These are phyloP conservation scores for Nothophaeocryptopus gaeumannii DNA, from an alignment of 2,329 filamentous ascomycete species.

Conservation along the genomic window DNA sequence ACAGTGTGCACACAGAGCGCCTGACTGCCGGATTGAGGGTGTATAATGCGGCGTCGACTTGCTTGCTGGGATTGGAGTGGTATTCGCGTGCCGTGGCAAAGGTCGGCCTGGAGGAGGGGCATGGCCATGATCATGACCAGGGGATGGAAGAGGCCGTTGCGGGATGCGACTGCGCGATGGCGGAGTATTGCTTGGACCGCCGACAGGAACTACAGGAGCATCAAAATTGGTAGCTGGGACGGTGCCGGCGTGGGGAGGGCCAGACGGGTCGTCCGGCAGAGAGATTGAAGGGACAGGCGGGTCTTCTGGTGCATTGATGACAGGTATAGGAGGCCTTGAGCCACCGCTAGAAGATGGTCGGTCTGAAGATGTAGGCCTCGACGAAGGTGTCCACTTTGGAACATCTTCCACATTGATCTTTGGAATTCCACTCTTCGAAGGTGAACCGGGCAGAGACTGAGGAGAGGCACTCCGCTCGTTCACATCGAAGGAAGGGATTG, in stretches of 20 bases:
- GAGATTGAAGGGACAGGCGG: constrained; percentile 28
- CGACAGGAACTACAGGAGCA: not conserved
- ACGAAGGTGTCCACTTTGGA: constrained; percentile 14
- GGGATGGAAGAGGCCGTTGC: constrained; percentile 2
- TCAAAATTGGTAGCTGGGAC: constrained; percentile 17
- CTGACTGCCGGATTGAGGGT: constrained; percentile 50
- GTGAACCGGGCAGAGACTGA: constrained; percentile 6
- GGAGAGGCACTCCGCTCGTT: constrained; percentile 2
- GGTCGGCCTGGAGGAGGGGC: constrained; percentile 33
- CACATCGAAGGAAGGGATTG: not conserved
- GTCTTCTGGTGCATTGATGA: constrained; percentile 52
- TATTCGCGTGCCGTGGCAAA: constrained; percentile 33
- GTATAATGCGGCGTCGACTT: constrained; percentile 45
- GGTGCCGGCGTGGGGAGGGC: constrained; percentile 26
- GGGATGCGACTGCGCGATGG: not conserved
- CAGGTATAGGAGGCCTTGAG: constrained; percentile 41
- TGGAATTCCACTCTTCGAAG: constrained; percentile 11
- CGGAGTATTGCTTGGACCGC: constrained; percentile 7
- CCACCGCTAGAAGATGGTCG: not conserved
- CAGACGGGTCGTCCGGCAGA: constrained; percentile 34
- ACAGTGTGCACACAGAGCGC: constrained; percentile 81
- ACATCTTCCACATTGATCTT: constrained; percentile 17
- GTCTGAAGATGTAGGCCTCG: constrained; percentile 4
- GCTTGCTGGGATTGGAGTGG: constrained; percentile 29
- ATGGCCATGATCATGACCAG: constrained; percentile 50